Evolutionary conservation across 768 basidiomycete genomes (phyloP).

Genomic region (Mycena rosella): DNA sequence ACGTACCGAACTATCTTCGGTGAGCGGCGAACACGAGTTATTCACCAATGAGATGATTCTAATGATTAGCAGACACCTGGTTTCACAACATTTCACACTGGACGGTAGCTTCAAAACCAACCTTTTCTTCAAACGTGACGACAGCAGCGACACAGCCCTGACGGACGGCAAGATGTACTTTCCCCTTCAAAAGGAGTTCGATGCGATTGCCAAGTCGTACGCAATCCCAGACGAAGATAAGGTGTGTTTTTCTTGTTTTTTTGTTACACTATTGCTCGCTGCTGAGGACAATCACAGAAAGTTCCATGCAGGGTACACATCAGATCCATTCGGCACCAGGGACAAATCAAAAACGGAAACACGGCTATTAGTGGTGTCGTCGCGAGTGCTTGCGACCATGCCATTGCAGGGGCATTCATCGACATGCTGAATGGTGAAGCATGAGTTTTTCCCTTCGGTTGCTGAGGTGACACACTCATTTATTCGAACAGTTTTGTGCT

Average conservation of each 20-base stretch:
- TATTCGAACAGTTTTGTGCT: conserved; percentile 9
- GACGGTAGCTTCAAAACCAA: conserved; percentile 29
- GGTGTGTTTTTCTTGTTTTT: too few species aligned
- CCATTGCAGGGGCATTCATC: conserved; percentile 13
- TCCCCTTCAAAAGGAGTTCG: conserved; percentile 15
- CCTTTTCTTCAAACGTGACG: conserved; percentile 23
- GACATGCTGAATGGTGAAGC: conserved; percentile 27
- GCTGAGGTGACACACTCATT: neutral
- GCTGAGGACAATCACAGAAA: too few species aligned
- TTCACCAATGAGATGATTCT: neutral
- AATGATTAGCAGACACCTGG: conserved; percentile 11
- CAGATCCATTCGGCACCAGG: conserved; percentile 17
- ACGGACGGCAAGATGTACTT: conserved; percentile 31
- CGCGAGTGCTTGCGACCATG: too few species aligned
- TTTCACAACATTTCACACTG: neutral
- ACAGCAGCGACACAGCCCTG: conserved; percentile 15
- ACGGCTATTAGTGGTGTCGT: conserved; percentile 19
- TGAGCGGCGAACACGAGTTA: neutral
- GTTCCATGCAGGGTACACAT: conserved; percentile 15
- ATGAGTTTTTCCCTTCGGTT: conserved; percentile 11
- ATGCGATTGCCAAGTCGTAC: neutral
- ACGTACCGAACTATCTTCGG: conserved; percentile 18
- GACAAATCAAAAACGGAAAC: conserved; percentile 17
- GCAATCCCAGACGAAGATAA: too few species aligned
- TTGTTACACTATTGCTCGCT: too few species aligned